A percentile compares a stretch with the other conserved stretches of the same genome.
Evolutionary conservation across 2,329 filamentous ascomycete genomes (phyloP).

Genomic region (Parastagonospora avenae): DNA sequence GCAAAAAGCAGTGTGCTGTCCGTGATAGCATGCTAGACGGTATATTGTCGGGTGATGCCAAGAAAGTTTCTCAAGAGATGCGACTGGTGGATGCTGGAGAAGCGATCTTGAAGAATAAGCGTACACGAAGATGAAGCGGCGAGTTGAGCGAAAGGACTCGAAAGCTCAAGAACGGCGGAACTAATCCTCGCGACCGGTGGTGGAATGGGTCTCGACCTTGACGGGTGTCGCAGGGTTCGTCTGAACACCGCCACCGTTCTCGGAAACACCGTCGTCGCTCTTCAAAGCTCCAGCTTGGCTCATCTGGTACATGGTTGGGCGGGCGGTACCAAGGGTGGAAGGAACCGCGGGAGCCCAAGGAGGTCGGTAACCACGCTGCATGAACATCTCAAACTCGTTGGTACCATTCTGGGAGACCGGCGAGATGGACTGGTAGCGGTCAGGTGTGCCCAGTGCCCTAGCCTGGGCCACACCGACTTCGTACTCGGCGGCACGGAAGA

Average conservation of each 20-base stretch:
- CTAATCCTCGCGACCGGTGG: slow-evolving; percentile 35
- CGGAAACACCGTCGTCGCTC: slow-evolving; percentile 35
- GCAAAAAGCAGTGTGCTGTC: slow-evolving; percentile 5
- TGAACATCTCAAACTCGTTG: slow-evolving; percentile 48
- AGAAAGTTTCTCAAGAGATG: slow-evolving; percentile 24
- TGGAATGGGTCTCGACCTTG: slow-evolving; percentile 32
- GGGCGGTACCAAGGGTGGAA: slow-evolving; percentile 40
- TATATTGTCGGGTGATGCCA: slow-evolving; percentile 19
- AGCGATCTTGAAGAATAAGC: slow-evolving; percentile 40
- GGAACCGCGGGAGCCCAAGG: slow-evolving; percentile 43
- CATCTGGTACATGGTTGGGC: slow-evolving; percentile 35
- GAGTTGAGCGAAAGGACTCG: slow-evolving; percentile 1
- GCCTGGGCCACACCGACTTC: slow-evolving; percentile 50
- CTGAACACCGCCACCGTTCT: slow-evolving; percentile 37
- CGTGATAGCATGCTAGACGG: slow-evolving; percentile 15
- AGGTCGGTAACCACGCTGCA: slow-evolving; percentile 41
- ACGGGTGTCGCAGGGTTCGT: slow-evolving; percentile 43
- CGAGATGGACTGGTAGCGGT: slow-evolving; percentile 42
- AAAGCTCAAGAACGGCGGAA: slow-evolving; percentile 2
- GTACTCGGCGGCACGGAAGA: slow-evolving; percentile 96
- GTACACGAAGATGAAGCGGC: slow-evolving; percentile 25
- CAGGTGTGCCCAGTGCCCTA: slow-evolving; percentile 39
- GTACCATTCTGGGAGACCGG: slow-evolving; percentile 38
- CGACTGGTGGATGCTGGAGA: slow-evolving; percentile 28
- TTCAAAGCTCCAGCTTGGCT: slow-evolving; percentile 30